A percentile compares a stretch with the other conserved stretches of the same genome.
Conservation (phyloP, 179 eudicot species). For the Spergularia azorica region DNA sequence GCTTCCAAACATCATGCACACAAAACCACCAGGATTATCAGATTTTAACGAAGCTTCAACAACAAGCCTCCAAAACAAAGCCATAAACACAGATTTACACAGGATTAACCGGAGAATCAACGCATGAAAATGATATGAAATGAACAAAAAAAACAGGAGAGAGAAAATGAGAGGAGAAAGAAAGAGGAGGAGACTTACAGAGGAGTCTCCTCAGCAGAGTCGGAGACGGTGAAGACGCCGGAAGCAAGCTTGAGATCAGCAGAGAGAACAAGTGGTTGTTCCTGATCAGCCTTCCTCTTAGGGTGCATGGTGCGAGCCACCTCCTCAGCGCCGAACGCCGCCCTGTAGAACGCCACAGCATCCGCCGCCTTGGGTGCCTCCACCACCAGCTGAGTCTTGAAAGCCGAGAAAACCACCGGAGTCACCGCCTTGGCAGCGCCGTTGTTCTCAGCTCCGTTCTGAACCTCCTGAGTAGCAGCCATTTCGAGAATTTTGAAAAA, state of each 20-base stretch:
- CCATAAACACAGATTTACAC: neutral
- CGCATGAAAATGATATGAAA: neutral
- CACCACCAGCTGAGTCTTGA: conserved; percentile 69
- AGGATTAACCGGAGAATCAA: neutral
- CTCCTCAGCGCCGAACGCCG: conserved; percentile 85
- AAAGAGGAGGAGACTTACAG: conserved; percentile 39
- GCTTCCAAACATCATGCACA: too few species aligned
- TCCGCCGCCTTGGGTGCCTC: conserved; percentile 64
- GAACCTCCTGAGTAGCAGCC: conserved; percentile 41
- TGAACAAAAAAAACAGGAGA: neutral
- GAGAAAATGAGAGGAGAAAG: neutral
- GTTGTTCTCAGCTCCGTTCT: conserved; percentile 41
- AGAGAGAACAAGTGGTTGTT: conserved; percentile 61
- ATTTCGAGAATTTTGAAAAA: conserved; percentile 2
- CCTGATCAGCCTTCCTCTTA: conserved; percentile 92
- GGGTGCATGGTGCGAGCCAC: conserved; percentile 53
- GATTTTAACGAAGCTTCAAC: neutral
- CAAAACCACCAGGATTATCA: neutral
- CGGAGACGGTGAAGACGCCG: conserved; percentile 50
- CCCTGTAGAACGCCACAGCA: conserved; percentile 81
- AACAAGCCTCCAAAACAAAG: neutral
- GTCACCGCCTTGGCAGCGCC: conserved; percentile 16
- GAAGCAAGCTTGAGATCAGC: conserved; percentile 72
- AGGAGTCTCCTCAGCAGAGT: conserved; percentile 40
- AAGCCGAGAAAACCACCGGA: conserved; percentile 48